These are phyloP conservation scores for Rhizopogon roseolus DNA, from an alignment of 768 basidiomycete species.

Conservation along the genomic window DNA sequence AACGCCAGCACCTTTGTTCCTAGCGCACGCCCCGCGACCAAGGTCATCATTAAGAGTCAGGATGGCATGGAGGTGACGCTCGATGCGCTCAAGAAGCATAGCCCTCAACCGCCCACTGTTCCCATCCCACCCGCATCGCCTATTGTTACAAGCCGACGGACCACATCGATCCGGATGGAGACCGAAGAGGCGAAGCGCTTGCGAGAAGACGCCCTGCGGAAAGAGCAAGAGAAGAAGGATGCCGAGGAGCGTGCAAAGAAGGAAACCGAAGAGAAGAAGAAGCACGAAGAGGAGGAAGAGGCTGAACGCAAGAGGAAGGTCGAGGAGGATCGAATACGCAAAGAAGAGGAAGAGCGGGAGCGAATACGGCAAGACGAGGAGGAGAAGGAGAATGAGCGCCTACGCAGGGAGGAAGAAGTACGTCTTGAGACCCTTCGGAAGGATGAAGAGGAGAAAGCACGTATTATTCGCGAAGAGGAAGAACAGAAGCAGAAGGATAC, in stretches of 20 bases:
- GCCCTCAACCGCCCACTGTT: slow-evolving; percentile 34
- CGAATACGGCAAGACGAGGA: slow-evolving; percentile 28
- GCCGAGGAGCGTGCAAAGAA: slow-evolving; percentile 32
- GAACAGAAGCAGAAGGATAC: slow-evolving; percentile 25
- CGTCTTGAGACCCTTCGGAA: slow-evolving; percentile 28
- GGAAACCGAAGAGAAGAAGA: slow-evolving; percentile 31
- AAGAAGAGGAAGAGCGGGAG: slow-evolving; percentile 35
- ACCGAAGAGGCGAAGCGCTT: slow-evolving; percentile 50
- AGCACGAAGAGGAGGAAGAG: slow-evolving; percentile 37
- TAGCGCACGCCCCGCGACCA: slow-evolving; percentile 6
- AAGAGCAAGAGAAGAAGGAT: slow-evolving; percentile 35
- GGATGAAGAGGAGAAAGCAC: slow-evolving; percentile 37
- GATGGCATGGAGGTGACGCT: slow-evolving; percentile 65
- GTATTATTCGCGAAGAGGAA: slow-evolving; percentile 29
- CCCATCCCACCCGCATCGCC: slow-evolving; percentile 36
- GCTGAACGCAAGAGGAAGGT: slow-evolving; percentile 37
- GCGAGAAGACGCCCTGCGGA: slow-evolving; percentile 40
- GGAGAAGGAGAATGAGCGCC: slow-evolving; percentile 25
- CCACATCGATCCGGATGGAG: slow-evolving; percentile 61
- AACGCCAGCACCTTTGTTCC: slow-evolving; percentile 64
- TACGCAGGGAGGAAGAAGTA: slow-evolving; percentile 18
- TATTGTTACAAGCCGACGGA: slow-evolving; percentile 18
- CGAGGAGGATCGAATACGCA: slow-evolving; percentile 29
- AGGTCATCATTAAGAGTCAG: slow-evolving; percentile 56
- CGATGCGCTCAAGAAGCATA: slow-evolving; percentile 46